A percentile compares a stretch with the other conserved stretches of the same genome.
Evolutionary conservation across 306 rosid genomes (phyloP).

Genomic region (Rubus idaeus): DNA sequence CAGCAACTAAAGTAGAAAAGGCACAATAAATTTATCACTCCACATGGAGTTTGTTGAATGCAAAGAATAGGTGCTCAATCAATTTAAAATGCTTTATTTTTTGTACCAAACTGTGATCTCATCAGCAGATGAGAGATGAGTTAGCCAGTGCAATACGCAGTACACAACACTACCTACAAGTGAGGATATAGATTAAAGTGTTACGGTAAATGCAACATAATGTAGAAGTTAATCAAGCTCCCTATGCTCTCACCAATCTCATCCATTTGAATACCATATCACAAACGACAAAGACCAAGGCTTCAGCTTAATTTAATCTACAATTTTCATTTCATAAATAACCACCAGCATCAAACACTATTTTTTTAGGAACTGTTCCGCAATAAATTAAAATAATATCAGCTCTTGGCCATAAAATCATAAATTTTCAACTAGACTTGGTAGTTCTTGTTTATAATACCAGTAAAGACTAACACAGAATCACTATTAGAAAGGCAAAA

Average conservation of each 20-base stretch:
- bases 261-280: background rate
- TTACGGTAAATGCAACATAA: background rate
- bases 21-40: too few relatives aligned
- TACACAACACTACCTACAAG: background rate
- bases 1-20: background rate
- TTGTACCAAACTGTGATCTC: background rate
- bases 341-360: background rate
- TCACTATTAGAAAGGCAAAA: background rate
- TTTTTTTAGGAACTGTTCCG: background rate
- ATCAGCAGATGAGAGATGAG: background rate
- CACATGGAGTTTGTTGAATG: background rate
- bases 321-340: background rate
- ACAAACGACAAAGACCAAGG: background rate
- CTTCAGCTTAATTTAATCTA: background rate
- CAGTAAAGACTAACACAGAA: background rate
- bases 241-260: background rate
- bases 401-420: background rate
- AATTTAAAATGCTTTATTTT: background rate
- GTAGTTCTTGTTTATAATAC: background rate
- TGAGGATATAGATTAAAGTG: background rate
- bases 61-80: background rate
- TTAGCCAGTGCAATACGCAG: background rate
- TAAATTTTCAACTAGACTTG: background rate
- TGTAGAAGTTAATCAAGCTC: background rate
- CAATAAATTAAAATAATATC: background rate